Conservation (phyloP, 2,329 filamentous ascomycete genomes). For the Xylariomycetidae sp. region DNA sequence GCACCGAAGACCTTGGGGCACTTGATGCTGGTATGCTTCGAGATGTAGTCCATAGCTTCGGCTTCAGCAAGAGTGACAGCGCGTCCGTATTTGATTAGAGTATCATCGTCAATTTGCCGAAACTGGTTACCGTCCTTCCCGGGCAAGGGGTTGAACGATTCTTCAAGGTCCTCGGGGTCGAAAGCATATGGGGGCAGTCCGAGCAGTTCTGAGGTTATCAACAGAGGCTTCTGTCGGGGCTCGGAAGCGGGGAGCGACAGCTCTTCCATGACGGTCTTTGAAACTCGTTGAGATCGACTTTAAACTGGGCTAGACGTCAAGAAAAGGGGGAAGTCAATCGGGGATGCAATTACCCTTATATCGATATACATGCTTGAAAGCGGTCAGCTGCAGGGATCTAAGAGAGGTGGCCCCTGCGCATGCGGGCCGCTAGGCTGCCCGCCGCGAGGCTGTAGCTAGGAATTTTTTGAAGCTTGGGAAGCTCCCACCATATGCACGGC, state of each 20-base stretch:
- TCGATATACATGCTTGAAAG: too few relatives aligned
- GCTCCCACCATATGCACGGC: conserved; percentile 18
- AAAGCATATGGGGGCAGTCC: conserved; percentile 7
- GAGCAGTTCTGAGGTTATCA: conserved; percentile 3
- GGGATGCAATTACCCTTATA: too few relatives aligned
- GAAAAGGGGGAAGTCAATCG: too few relatives aligned
- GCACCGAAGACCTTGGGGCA: conserved; percentile 8
- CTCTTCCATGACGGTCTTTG: too few relatives aligned
- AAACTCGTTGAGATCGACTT: too few relatives aligned
- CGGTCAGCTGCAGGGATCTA: too few relatives aligned
- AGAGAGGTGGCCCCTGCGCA: neutral
- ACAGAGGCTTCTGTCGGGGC: conserved; percentile 3
- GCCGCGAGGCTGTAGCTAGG: conserved; percentile 35
- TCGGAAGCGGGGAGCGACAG: too few relatives aligned
- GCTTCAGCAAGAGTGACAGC: conserved; percentile 4
- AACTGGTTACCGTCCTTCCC: neutral
- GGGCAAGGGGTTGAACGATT: conserved; percentile 4
- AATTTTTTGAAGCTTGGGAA: conserved; percentile 45
- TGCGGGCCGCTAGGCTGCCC: neutral
- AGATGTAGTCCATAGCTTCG: conserved; percentile 6
- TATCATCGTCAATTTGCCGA: conserved; percentile 7
- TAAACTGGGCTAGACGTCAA: too few relatives aligned
- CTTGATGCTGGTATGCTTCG: conserved; percentile 3
- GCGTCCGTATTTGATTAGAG: conserved; percentile 4
- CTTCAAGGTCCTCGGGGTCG: conserved; percentile 4